These are phyloP conservation scores for Chaetomium sp. DNA, from an alignment of 2,329 filamentous ascomycete genomes.

Conservation along the genomic window DNA sequence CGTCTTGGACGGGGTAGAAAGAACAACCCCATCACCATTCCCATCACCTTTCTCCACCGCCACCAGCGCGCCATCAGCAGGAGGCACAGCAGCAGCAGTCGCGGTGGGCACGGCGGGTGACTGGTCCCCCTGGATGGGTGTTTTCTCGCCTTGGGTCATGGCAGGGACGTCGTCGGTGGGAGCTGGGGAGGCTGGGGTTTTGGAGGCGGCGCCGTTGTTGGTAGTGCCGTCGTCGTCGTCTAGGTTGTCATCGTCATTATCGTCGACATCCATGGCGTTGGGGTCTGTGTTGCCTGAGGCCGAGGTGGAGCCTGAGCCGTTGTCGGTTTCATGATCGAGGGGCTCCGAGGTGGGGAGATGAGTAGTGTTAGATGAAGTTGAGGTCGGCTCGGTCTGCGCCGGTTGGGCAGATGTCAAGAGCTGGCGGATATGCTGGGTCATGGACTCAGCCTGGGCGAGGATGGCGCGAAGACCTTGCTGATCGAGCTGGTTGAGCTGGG, in stretches of 20 bases:
- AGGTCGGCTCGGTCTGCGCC: not conserved
- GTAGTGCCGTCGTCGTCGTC: not conserved
- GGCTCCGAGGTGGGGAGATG: slow-evolving; percentile 20
- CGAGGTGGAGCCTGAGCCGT: not conserved
- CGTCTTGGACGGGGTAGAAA: slow-evolving; percentile 15
- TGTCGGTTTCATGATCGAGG: slow-evolving; percentile 15
- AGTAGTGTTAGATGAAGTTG: not conserved
- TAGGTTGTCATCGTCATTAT: too few relatives aligned
- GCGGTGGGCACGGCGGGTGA: slow-evolving; percentile 5
- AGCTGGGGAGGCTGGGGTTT: slow-evolving; percentile 20
- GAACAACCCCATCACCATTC: not conserved
- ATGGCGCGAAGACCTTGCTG: slow-evolving; percentile 41
- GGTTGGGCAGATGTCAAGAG: slow-evolving; percentile 10
- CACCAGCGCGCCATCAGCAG: too few relatives aligned
- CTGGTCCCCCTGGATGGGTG: slow-evolving; percentile 10
- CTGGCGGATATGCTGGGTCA: slow-evolving; percentile 36
- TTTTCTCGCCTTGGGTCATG: slow-evolving; percentile 21
- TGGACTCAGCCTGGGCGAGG: slow-evolving; percentile 40
- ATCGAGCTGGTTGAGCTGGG: slow-evolving; percentile 38
- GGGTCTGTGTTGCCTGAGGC: not conserved
- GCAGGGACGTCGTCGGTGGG: slow-evolving; percentile 20
- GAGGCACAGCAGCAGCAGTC: too few relatives aligned
- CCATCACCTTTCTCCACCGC: not conserved
- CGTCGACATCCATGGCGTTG: slow-evolving; percentile 1
- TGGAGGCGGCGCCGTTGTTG: slow-evolving; percentile 6